A percentile compares a stretch with the other conserved stretches of the same genome.
These are phyloP conservation scores for Huntiella omanensis DNA, from an alignment of 2,329 filamentous ascomycete genomes.

Conservation along the genomic window DNA sequence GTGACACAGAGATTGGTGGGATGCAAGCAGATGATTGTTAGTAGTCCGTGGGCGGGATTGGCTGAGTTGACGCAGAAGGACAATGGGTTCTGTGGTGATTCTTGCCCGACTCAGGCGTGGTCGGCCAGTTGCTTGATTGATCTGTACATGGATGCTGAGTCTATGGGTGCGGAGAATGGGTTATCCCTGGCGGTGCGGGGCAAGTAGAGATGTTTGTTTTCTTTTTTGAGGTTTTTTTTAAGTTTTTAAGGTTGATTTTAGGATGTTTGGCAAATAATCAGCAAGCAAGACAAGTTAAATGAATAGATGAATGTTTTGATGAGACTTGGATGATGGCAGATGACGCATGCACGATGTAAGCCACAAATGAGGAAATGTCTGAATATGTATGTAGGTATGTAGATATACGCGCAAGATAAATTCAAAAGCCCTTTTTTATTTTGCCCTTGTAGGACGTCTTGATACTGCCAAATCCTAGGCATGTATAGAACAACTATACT, in stretches of 20 bases:
- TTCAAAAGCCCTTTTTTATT: background rate
- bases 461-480: background rate
- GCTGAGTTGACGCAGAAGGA: conserved; percentile 85
- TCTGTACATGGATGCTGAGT: conserved; percentile 76
- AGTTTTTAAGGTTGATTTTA: too few relatives aligned
- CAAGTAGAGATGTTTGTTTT: background rate
- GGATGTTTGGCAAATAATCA: too few relatives aligned
- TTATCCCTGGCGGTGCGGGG: background rate
- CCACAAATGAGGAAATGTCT: too few relatives aligned
- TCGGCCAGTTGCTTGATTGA: conserved; percentile 88
- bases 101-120: conserved; percentile 94
- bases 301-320: background rate
- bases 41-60: conserved; percentile 74
- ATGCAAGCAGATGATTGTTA: conserved; percentile 68
- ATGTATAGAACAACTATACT: background rate
- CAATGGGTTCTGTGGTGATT: conserved; percentile 69
- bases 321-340: background rate
- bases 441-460: background rate
- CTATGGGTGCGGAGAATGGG: conserved; percentile 22
- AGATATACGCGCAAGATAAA: background rate
- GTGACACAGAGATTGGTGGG: conserved; percentile 64
- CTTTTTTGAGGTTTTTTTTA: background rate
- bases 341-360: background rate
- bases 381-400: too few relatives aligned
- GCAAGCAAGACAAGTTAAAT: background rate